phyloP scores from a whole-genome alignment of 352 stramenopile species.

The Phytopythium vexans region DNA sequence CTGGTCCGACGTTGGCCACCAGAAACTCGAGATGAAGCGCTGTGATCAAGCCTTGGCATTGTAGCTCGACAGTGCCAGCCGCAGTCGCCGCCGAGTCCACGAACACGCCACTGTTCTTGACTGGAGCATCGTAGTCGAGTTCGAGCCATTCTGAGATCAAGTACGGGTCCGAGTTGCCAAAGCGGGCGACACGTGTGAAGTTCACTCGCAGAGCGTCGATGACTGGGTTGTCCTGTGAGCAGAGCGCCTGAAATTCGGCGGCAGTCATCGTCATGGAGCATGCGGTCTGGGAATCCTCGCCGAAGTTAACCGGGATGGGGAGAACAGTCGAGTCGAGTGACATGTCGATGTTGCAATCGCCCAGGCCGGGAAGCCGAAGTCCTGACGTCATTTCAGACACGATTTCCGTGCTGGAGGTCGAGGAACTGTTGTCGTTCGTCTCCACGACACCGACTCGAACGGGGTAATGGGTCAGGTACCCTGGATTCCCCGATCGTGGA shows the following conservation, averaged over 20 bases:
- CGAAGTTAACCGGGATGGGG: constrained; percentile 20
- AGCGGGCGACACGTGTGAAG: constrained; percentile 34
- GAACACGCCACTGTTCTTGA: constrained; percentile 15
- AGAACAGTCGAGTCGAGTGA: constrained; percentile 1
- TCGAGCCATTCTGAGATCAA: constrained; percentile 31
- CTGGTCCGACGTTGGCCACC: constrained; percentile 25
- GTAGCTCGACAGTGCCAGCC: constrained; percentile 20
- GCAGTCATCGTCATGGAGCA: constrained; percentile 30
- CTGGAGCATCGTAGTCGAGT: constrained; percentile 34
- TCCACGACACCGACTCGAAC: constrained; percentile 28
- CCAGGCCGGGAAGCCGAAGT: constrained; percentile 20
- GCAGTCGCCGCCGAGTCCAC: constrained; percentile 6
- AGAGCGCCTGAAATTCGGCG: constrained; percentile 24
- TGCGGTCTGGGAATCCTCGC: constrained; percentile 29
- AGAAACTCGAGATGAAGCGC: constrained; percentile 38
- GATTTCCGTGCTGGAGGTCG: neutral
- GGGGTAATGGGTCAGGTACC: constrained; percentile 28
- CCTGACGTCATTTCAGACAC: constrained; percentile 31
- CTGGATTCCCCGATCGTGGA: constrained; percentile 34
- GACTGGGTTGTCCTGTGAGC: constrained; percentile 12
- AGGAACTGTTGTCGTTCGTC: constrained; percentile 3
- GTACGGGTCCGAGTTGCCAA: constrained; percentile 42
- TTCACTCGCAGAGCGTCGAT: constrained; percentile 22
- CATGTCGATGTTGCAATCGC: constrained; percentile 17
- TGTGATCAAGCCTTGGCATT: constrained; percentile 22